A percentile compares a stretch with the other conserved stretches of the same genome.
Evolutionary conservation across 2,329 filamentous ascomycete species (phyloP).

Genomic region (Penicillium aurantiogriseum): DNA sequence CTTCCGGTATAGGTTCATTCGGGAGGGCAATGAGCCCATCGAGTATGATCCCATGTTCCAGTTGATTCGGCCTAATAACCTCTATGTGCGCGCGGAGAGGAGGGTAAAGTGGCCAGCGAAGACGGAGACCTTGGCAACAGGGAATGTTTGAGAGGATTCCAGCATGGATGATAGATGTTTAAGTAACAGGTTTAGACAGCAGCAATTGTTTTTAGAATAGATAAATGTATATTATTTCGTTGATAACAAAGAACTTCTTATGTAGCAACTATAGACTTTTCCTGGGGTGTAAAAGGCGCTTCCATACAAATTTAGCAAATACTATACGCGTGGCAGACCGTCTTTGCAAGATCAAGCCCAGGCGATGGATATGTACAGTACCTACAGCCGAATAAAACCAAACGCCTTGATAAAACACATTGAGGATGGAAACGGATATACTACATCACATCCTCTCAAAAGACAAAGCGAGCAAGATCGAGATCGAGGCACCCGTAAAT

Average conservation of each 20-base stretch:
- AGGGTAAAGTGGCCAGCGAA: conserved; percentile 18
- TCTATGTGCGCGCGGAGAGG: conserved; percentile 25
- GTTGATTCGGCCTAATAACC: conserved; percentile 28
- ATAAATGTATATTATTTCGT: not conserved
- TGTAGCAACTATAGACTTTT: no score
- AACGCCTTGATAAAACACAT: not conserved
- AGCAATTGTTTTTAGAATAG: not conserved
- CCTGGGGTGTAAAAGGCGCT: not conserved
- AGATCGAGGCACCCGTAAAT: not conserved
- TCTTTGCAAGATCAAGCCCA: not conserved
- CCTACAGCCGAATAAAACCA: no score
- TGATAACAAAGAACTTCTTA: not conserved
- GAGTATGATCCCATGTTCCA: conserved; percentile 38
- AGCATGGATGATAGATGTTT: not conserved
- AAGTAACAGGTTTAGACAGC: no score
- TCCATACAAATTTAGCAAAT: not conserved
- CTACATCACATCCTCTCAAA: not conserved
- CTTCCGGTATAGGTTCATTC: conserved; percentile 57
- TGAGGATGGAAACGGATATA: not conserved
- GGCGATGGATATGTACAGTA: not conserved
- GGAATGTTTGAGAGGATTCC: not conserved
- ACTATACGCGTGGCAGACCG: not conserved
- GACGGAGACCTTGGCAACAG: not conserved
- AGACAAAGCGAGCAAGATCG: not conserved
- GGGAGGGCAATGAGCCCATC: conserved; percentile 51